Conservation (phyloP, 106 monocot species). For the Triglochin maritima region DNA sequence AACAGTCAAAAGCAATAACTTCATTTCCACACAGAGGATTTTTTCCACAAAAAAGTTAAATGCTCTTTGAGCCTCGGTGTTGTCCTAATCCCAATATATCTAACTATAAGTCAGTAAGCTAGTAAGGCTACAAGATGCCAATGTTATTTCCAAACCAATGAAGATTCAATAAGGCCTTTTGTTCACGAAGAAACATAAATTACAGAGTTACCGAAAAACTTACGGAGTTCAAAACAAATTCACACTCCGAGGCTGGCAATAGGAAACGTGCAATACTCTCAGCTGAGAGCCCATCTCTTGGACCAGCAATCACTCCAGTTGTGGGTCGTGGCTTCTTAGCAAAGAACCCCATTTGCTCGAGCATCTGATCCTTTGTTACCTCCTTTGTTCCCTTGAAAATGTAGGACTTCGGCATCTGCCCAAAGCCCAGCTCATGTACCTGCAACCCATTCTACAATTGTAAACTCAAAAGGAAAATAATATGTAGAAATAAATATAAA, state of each 20-base stretch:
- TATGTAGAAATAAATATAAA: background rate
- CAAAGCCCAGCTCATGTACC: conserved; percentile 95
- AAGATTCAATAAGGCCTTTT: too few relatives aligned
- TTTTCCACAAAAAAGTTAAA: too few relatives aligned
- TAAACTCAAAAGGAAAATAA: background rate
- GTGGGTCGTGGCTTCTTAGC: conserved; percentile 47
- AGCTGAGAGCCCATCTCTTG: conserved; percentile 76
- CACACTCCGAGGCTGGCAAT: conserved; percentile 73
- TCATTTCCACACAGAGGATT: too few relatives aligned
- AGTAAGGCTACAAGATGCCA: background rate
- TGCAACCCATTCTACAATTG: conserved; percentile 16
- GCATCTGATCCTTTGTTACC: conserved; percentile 79
- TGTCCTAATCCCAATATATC: background rate
- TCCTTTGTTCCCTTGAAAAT: conserved; percentile 89
- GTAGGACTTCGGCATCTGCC: conserved; percentile 71
- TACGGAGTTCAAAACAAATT: conserved; percentile 82
- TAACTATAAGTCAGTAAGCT: background rate
- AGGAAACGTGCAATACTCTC: conserved; percentile 90
- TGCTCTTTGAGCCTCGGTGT: too few relatives aligned
- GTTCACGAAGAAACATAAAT: too few relatives aligned
- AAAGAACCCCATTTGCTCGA: conserved; percentile 90
- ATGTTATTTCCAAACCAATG: too few relatives aligned
- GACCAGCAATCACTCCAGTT: conserved; percentile 81
- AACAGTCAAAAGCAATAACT: too few relatives aligned
- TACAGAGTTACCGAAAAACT: conserved; percentile 1